These are phyloP conservation scores for Candida patagonica DNA, from an alignment of 805 yeast species.

Conservation along the genomic window DNA sequence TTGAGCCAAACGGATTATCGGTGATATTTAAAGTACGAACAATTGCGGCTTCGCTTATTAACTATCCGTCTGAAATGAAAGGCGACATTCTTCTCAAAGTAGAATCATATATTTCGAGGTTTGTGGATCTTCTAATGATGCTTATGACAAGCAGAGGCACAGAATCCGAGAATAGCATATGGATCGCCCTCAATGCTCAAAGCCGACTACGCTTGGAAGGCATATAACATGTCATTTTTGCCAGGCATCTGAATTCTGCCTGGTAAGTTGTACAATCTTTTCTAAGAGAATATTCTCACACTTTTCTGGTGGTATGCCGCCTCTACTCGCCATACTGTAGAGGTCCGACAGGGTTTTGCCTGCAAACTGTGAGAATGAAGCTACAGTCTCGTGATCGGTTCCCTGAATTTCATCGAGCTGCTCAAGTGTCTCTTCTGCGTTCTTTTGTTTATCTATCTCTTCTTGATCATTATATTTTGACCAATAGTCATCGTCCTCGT, in stretches of 20 bases:
- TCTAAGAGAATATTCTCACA: neutral
- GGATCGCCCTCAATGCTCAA: conserved; percentile 9
- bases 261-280: neutral
- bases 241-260: neutral
- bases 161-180: conserved; percentile 8
- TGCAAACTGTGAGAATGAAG: neutral
- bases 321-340: neutral
- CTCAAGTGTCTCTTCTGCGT: neutral
- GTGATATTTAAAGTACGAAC: conserved; percentile 8
- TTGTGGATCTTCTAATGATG: conserved; percentile 8
- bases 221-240: neutral
- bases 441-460: neutral
- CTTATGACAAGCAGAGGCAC: conserved; percentile 9
- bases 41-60: conserved; percentile 8
- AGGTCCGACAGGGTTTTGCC: neutral
- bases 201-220: neutral
- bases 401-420: neutral
- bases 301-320: neutral
- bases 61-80: conserved; percentile 4
- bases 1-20: conserved; percentile 13
- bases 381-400: neutral
- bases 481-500: neutral
- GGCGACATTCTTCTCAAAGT: conserved; percentile 5
- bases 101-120: conserved; percentile 9
- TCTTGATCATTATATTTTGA: neutral